Percentiles rank a stretch among this genome's conserved stretches.
Evolutionary conservation across 768 basidiomycete species (phyloP).

Genomic region (Agrocybe praecox): DNA sequence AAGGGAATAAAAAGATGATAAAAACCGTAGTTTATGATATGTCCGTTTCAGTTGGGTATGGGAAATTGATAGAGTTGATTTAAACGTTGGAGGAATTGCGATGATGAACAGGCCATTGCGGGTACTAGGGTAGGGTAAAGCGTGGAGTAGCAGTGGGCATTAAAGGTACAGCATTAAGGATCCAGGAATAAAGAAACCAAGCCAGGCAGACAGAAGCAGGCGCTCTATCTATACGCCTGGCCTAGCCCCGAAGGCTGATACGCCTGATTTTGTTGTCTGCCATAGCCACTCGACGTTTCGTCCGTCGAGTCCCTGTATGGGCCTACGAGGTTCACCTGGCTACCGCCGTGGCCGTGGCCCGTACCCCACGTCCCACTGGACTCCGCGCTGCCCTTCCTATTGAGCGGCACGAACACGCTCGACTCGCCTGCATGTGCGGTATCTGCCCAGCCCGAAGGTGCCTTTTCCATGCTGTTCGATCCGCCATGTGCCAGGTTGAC

Average conservation of each 20-base stretch:
- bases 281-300: background rate
- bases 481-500: background rate
- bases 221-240: background rate
- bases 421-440: slow-evolving; percentile 39
- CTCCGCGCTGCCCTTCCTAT: slow-evolving; percentile 1
- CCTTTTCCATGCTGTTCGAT: background rate
- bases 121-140: too few relatives aligned
- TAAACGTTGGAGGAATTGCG: too few relatives aligned
- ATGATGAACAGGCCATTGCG: too few relatives aligned
- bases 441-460: slow-evolving; percentile 3
- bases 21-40: too few relatives aligned
- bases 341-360: background rate
- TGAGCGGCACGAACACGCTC: slow-evolving; percentile 66
- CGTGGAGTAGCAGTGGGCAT: too few relatives aligned
- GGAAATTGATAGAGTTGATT: too few relatives aligned
- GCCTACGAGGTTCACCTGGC: background rate
- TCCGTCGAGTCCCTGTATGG: background rate
- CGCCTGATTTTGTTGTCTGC: slow-evolving; percentile 45
- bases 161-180: background rate
- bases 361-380: background rate
- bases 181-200: background rate
- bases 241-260: background rate
- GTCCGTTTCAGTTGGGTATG: too few relatives aligned
- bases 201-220: background rate
- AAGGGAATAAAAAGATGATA: too few relatives aligned